A percentile compares a stretch with the other conserved stretches of the same genome.
phyloP scores from a whole-genome alignment of 2,329 filamentous ascomycete species.

The Colletotrichum liriopes region DNA sequence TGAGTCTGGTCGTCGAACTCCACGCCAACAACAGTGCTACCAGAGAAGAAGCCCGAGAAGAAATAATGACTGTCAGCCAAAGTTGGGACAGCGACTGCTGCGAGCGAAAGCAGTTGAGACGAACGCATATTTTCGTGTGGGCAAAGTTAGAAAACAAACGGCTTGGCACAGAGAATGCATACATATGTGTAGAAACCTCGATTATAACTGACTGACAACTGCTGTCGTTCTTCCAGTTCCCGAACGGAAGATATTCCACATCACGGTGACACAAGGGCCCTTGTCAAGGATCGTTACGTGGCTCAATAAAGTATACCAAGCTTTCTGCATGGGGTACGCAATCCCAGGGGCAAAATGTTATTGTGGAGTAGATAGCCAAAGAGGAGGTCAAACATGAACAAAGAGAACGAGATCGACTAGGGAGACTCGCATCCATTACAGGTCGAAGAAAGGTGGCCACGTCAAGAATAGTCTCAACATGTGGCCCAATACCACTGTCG shows the following conservation, averaged over 20 bases:
- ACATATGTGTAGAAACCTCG: neutral
- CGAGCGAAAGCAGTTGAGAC: constrained; percentile 11
- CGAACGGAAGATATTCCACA: constrained; percentile 20
- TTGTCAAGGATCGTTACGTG: constrained; percentile 20
- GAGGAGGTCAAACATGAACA: neutral
- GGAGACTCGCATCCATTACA: neutral
- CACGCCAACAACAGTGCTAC: constrained; percentile 35
- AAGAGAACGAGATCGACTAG: neutral
- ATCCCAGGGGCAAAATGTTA: neutral
- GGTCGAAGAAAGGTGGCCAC: neutral
- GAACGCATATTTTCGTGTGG: constrained; percentile 22
- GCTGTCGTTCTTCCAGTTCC: neutral
- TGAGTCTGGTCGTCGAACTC: constrained; percentile 47
- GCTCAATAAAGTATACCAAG: constrained; percentile 35
- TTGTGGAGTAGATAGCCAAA: neutral
- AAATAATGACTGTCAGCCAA: constrained; percentile 33
- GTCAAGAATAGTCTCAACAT: constrained; percentile 10
- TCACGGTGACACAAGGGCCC: constrained; percentile 26
- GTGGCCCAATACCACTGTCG: constrained; percentile 1
- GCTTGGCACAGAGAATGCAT: constrained; percentile 11
- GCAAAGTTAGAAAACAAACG: neutral
- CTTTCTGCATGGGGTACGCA: constrained; percentile 11
- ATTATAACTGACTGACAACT: neutral
- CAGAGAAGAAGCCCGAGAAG: constrained; percentile 33
- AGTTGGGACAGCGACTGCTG: constrained; percentile 9